Conservation (phyloP, 1,284 basidiomycete genomes). For the Ceratobasidium sp. region DNA sequence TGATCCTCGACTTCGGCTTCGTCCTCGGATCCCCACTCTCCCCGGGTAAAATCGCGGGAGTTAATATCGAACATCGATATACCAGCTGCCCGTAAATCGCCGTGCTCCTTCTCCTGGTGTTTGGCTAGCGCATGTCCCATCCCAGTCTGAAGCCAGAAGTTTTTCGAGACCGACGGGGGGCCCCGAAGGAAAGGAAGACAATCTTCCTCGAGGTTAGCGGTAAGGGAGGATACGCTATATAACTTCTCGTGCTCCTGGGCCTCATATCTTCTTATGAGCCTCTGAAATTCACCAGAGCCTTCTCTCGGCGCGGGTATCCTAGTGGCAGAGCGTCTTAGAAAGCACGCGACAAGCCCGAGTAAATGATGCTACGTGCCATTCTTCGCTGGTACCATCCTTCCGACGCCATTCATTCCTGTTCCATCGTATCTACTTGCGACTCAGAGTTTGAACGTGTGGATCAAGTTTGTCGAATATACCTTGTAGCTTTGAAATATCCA, state of each 20-base stretch:
- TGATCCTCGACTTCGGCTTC: not conserved
- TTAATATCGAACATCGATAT: conserved; percentile 18
- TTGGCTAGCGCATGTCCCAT: not conserved
- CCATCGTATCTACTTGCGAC: conserved; percentile 32
- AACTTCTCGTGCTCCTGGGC: not conserved
- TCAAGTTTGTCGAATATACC: not conserved
- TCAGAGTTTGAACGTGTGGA: not conserved
- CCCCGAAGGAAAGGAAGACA: not conserved
- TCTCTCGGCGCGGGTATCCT: conserved; percentile 41
- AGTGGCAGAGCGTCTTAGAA: not conserved
- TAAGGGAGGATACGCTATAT: not conserved
- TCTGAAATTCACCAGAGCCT: conserved; percentile 16
- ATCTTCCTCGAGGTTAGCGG: not conserved
- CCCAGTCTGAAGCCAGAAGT: conserved; percentile 33
- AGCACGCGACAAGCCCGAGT: not conserved
- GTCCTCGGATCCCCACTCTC: not conserved
- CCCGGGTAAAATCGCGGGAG: conserved; percentile 13
- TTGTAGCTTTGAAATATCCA: conserved; percentile 17
- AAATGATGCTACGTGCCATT: conserved; percentile 25
- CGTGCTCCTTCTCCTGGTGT: not conserved
- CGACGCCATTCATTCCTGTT: conserved; percentile 34
- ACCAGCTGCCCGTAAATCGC: not conserved
- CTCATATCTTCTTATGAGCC: conserved; percentile 21
- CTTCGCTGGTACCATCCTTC: conserved; percentile 36
- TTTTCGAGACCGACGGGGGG: not conserved